Evolutionary conservation across 2,329 filamentous ascomycete genomes (phyloP).

Genomic region (Zalaria sp.): DNA sequence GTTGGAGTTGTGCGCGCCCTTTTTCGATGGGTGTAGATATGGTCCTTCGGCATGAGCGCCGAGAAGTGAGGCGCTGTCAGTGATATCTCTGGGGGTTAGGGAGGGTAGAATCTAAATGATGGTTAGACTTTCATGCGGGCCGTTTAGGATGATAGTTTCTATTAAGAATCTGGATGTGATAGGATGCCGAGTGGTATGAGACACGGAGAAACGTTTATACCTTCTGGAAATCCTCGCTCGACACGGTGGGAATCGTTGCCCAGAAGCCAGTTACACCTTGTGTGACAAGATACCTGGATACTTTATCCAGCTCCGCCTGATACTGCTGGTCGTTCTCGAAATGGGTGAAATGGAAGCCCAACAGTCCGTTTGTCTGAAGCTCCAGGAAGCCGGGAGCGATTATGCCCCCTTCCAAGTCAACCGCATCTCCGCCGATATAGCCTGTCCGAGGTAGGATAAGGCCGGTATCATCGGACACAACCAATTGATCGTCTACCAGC

Average conservation of each 20-base stretch:
- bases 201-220: conserved; percentile 15
- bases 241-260: conserved; percentile 39
- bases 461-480: conserved; percentile 30
- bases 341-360: conserved; percentile 41
- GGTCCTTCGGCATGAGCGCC: conserved; percentile 45
- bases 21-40: conserved; percentile 38
- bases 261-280: conserved; percentile 41
- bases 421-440: conserved; percentile 28
- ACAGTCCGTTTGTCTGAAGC: conserved; percentile 39
- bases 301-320: conserved; percentile 27
- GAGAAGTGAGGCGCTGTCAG: conserved; percentile 33
- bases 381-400: conserved; percentile 42
- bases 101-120: conserved; percentile 31
- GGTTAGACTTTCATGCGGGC: not conserved
- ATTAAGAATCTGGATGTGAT: too few species aligned
- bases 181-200: too few species aligned
- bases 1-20: conserved; percentile 36
- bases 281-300: conserved; percentile 34
- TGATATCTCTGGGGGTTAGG: conserved; percentile 27
- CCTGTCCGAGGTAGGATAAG: conserved; percentile 26
- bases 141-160: too few species aligned
- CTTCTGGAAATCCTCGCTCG: conserved; percentile 30
- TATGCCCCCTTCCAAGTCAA: conserved; percentile 36
- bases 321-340: conserved; percentile 29
- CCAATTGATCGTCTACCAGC: conserved; percentile 28